phyloP scores from a whole-genome alignment of 805 yeast genomes.

The Diddensiella santjacobensis region DNA sequence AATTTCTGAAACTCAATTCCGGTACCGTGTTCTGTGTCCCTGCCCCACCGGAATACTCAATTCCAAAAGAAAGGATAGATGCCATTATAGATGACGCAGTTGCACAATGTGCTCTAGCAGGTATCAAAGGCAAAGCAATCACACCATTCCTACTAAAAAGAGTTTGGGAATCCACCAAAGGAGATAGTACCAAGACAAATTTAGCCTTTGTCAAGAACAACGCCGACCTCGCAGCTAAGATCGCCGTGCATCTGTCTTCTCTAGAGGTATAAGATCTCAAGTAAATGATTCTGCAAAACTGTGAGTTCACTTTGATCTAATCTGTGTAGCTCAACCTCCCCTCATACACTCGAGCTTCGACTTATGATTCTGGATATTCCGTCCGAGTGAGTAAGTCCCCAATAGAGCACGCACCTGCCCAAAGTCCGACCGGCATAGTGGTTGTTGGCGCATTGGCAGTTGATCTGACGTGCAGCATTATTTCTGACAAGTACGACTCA shows the following conservation, averaged over 20 bases:
- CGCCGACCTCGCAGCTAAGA: conserved; percentile 62
- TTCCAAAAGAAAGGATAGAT: conserved; percentile 51
- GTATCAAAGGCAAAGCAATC: conserved; percentile 64
- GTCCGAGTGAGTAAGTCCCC: background rate
- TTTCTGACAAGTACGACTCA: conserved; percentile 25
- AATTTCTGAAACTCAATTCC: conserved; percentile 49
- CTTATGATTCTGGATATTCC: background rate
- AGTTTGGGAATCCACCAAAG: conserved; percentile 65
- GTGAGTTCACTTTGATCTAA: too few species aligned
- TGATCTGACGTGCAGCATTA: conserved; percentile 56
- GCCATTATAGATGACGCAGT: conserved; percentile 57
- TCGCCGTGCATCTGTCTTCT: conserved; percentile 52
- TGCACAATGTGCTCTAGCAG: conserved; percentile 47
- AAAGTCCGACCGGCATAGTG: conserved; percentile 34
- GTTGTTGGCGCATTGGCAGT: conserved; percentile 75
- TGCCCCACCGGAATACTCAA: conserved; percentile 62
- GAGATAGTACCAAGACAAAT: conserved; percentile 66
- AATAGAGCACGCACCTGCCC: background rate
- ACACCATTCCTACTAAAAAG: conserved; percentile 73
- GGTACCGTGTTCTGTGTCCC: conserved; percentile 82
- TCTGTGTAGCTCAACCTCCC: too few species aligned
- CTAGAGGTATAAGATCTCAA: conserved; percentile 38
- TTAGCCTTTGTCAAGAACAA: conserved; percentile 74
- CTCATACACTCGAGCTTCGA: too few species aligned
- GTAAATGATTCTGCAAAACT: too few species aligned